Base-by-base conservation (phyloP, 257 asterid species). In the Plectranthus barbatus region DNA sequence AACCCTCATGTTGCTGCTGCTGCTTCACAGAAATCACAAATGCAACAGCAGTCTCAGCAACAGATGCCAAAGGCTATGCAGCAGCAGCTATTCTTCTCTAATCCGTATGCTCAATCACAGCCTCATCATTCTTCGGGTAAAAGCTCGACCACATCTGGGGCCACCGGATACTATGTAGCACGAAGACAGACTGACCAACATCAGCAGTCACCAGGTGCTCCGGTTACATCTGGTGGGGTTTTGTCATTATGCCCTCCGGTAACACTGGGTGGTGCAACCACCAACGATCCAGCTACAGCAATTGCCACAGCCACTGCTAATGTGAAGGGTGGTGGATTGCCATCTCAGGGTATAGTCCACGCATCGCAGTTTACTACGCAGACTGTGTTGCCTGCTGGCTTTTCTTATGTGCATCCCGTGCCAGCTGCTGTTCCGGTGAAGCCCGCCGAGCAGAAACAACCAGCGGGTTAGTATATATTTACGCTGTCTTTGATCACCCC, bases 211-310 rank as follows among this genome's bases (percentile, higher is more conserved):
- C 77, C 65, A 0, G 84, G 81, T 34, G 77, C 80, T 46, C 76
- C 80, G 0, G 69, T 70, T 0, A 54, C 77, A 0, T 69, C 88
- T 6, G 55, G 70, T 44, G 95, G 92, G 59, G 70, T 74, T 69
- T 44, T 86, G 48, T 79, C 94, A 0, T 41, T 85, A 34, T 73
- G 77, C 52, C 67, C 81, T 70, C 74, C 85, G 20, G 85, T 62
- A 14, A 65, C 86, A 0, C 40, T 71, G 34, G 55, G 78, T 21
- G 75, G 83, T 48, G 65, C 83, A 12, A 73, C 64, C 68, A 86
- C 95, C 1, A 83, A 81, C 11, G 97, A 92, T 77, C 99, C 99
- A 1, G 86, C 96, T 24, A 92, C 89, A 72, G 96, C 97, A 29
- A 81, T 86, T 15, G 95, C 95, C 20, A 90, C 85, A 1, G 96